These are phyloP conservation scores for Megacollybia marginata DNA, from an alignment of 768 basidiomycete genomes.

Conservation along the genomic window DNA sequence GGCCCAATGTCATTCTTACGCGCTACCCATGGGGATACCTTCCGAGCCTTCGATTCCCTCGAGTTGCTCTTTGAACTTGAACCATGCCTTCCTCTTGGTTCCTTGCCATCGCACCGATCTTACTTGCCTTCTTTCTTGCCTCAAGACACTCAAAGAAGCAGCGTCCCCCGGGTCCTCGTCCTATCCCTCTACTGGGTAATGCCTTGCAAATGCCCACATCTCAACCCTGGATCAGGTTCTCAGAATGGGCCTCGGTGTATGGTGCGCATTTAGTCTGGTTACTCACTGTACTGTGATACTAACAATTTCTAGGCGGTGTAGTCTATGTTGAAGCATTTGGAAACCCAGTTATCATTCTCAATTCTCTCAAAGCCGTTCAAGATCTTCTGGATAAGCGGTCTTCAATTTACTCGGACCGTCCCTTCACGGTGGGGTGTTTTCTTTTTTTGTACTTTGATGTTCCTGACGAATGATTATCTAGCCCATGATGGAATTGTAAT, in stretches of 20 bases:
- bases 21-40: too few relatives aligned
- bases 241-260: constrained; percentile 8
- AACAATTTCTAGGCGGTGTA: not conserved
- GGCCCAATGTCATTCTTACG: too few relatives aligned
- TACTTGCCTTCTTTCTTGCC: too few relatives aligned
- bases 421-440: not conserved
- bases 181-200: constrained; percentile 17
- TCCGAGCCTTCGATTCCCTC: too few relatives aligned
- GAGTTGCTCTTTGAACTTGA: too few relatives aligned
- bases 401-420: not conserved
- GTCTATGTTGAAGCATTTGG: not conserved
- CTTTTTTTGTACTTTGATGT: not conserved
- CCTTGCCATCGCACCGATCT: too few relatives aligned
- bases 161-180: constrained; percentile 13
- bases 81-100: too few relatives aligned
- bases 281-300: not conserved
- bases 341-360: not conserved
- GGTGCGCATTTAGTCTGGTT: constrained; percentile 2
- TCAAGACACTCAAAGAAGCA: not conserved
- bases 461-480: not conserved
- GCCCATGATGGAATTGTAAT: not conserved
- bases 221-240: not conserved
- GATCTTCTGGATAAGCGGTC: not conserved
- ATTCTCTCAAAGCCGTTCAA: too few relatives aligned
- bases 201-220: constrained; percentile 11